Conservation (phyloP, 768 basidiomycete species). For the Hygrocybe punicea region DNA sequence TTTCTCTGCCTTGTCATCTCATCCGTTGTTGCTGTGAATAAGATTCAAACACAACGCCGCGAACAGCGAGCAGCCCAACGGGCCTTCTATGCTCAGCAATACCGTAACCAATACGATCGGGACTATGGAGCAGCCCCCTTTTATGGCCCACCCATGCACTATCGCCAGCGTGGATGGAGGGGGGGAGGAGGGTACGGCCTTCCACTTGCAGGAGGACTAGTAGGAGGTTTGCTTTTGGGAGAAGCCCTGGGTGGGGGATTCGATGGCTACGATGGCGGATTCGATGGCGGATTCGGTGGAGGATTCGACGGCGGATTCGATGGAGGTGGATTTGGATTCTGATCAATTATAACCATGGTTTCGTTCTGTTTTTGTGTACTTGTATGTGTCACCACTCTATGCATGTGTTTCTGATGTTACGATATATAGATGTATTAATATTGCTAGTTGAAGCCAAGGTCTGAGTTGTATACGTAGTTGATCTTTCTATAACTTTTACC, state of each 20-base stretch:
- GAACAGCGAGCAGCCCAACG: slow-evolving; percentile 20
- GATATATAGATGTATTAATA: too few species aligned
- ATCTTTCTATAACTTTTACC: too few species aligned
- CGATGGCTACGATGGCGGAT: not conserved
- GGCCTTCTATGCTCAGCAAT: slow-evolving; percentile 26
- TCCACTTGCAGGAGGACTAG: slow-evolving; percentile 45
- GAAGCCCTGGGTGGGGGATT: slow-evolving; percentile 43
- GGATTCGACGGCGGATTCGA: slow-evolving; percentile 37
- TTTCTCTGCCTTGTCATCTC: not conserved
- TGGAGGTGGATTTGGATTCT: slow-evolving; percentile 27
- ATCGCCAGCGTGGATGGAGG: slow-evolving; percentile 22
- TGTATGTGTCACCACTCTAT: too few species aligned
- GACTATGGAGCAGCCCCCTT: slow-evolving; percentile 15
- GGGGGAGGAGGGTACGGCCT: slow-evolving; percentile 37
- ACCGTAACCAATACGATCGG: slow-evolving; percentile 15
- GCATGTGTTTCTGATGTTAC: too few species aligned
- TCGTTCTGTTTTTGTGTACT: too few species aligned
- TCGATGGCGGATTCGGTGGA: slow-evolving; percentile 46
- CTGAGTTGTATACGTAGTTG: too few species aligned
- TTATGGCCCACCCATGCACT: slow-evolving; percentile 18
- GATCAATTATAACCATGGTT: too few species aligned
- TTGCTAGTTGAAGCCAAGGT: too few species aligned
- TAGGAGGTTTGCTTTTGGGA: slow-evolving; percentile 50
- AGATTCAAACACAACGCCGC: slow-evolving; percentile 36
- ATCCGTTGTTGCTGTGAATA: not conserved